Conservation (phyloP, 345 rosid genomes). For the Hibiscus mutabilis region DNA sequence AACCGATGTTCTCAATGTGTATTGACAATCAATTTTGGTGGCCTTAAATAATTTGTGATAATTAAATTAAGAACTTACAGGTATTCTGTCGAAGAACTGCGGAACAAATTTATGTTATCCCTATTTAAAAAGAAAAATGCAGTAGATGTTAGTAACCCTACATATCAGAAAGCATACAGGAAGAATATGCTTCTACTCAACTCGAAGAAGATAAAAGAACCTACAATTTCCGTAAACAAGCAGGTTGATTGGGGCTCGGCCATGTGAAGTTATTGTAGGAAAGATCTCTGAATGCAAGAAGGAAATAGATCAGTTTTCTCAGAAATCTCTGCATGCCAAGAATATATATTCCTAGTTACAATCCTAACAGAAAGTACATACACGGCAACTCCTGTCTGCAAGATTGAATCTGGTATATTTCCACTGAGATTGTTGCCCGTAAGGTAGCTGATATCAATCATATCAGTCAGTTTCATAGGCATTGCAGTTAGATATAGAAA, state of each 20-base stretch:
- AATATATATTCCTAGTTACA: neutral
- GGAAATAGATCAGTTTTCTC: neutral
- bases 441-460: constrained; percentile 16
- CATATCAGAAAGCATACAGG: constrained; percentile 10
- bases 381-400: constrained; percentile 24
- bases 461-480: constrained; percentile 1
- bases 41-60: neutral
- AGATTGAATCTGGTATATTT: constrained; percentile 20
- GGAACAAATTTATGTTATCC: constrained; percentile 56
- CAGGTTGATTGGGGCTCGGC: constrained; percentile 22
- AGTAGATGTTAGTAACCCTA: neutral
- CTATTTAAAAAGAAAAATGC: constrained; percentile 18
- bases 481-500: neutral
- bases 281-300: constrained; percentile 30
- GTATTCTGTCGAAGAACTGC: constrained; percentile 35
- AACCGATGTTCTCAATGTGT: neutral
- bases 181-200: neutral
- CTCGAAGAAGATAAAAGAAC: neutral
- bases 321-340: constrained; percentile 2
- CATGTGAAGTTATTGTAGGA: constrained; percentile 30
- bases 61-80: constrained; percentile 34
- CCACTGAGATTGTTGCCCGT: constrained; percentile 23
- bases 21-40: neutral
- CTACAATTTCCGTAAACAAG: constrained; percentile 23
- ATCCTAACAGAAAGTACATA: constrained; percentile 14